Percentiles rank a stretch among this genome's conserved stretches.
Conservation (phyloP, 495 filamentous ascomycete species). For the Aspergillus asperescens region DNA sequence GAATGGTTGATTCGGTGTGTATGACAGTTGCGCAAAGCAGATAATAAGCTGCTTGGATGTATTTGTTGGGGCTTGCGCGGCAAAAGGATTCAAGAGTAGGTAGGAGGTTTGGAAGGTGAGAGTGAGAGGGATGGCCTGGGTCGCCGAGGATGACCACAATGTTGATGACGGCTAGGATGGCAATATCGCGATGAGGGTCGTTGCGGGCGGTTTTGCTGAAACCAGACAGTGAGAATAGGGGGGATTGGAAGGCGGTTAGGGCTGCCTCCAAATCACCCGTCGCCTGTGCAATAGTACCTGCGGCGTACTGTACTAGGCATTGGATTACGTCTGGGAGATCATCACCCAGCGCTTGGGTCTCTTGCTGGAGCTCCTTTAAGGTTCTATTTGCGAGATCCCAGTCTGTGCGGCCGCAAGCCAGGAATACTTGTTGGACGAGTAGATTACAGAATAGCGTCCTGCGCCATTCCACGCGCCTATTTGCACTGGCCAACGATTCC, state of each 20-base stretch:
- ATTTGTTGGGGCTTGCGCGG: conserved; percentile 59
- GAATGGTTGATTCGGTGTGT: conserved; percentile 55
- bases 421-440: conserved; percentile 55
- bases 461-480: conserved; percentile 48
- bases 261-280: conserved; percentile 65
- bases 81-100: conserved; percentile 63
- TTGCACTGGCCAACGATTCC: conserved; percentile 43
- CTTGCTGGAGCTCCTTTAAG: conserved; percentile 37
- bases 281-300: conserved; percentile 72
- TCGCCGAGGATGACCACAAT: conserved; percentile 74
- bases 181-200: conserved; percentile 62
- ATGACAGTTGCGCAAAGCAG: conserved; percentile 70
- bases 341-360: conserved; percentile 31
- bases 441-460: conserved; percentile 51
- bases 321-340: conserved; percentile 38
- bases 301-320: conserved; percentile 59
- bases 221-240: conserved; percentile 48
- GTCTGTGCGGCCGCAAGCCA: conserved; percentile 56
- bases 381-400: conserved; percentile 51
- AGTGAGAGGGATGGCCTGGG: conserved; percentile 46
- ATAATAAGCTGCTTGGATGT: conserved; percentile 71
- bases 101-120: conserved; percentile 48
- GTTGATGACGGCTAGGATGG: conserved; percentile 76
- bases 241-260: conserved; percentile 57
- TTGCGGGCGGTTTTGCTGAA: conserved; percentile 39